Percentiles rank a stretch among this genome's conserved stretches.
Evolutionary conservation across 371 early-diverging fungal genomes (phyloP).

Genomic region (Thermomucor indicae-seudaticae): DNA sequence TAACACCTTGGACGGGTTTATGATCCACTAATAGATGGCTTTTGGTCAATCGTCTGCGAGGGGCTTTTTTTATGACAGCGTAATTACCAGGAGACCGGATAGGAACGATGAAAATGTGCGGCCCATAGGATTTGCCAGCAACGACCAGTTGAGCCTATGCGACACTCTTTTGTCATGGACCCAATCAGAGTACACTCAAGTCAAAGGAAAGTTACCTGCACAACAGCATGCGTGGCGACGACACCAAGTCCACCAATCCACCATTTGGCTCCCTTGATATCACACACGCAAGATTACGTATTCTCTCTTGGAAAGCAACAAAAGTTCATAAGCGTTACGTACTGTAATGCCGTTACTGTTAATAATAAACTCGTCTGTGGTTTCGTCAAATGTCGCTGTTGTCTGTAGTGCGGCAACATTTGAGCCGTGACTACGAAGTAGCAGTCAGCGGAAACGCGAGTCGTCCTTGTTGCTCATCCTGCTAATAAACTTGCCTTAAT

Average conservation of each 20-base stretch:
- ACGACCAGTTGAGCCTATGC: conserved; percentile 72
- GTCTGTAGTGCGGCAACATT: conserved; percentile 85
- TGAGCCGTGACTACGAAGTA: conserved; percentile 49
- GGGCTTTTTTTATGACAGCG: too few species aligned
- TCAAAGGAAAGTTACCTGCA: conserved; percentile 41
- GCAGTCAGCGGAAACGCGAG: too few species aligned
- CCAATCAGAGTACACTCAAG: background rate
- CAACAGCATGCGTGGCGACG: conserved; percentile 71
- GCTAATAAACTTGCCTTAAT: conserved; percentile 54
- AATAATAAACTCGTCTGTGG: conserved; percentile 79
- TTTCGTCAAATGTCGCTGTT: conserved; percentile 72
- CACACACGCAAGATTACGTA: background rate
- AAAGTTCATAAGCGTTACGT: too few species aligned
- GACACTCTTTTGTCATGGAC: background rate
- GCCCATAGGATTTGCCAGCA: conserved; percentile 70
- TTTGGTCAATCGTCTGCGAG: background rate
- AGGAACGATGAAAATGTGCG: conserved; percentile 82
- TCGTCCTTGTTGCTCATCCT: too few species aligned
- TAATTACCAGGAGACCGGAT: conserved; percentile 61
- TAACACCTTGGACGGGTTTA: conserved; percentile 69
- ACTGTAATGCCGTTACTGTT: conserved; percentile 74
- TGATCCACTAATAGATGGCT: conserved; percentile 49
- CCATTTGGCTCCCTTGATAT: conserved; percentile 70
- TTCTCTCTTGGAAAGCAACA: too few species aligned
- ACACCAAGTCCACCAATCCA: conserved; percentile 83